Conservation (phyloP, 805 yeast genomes). For the Yarrowia sp. region DNA sequence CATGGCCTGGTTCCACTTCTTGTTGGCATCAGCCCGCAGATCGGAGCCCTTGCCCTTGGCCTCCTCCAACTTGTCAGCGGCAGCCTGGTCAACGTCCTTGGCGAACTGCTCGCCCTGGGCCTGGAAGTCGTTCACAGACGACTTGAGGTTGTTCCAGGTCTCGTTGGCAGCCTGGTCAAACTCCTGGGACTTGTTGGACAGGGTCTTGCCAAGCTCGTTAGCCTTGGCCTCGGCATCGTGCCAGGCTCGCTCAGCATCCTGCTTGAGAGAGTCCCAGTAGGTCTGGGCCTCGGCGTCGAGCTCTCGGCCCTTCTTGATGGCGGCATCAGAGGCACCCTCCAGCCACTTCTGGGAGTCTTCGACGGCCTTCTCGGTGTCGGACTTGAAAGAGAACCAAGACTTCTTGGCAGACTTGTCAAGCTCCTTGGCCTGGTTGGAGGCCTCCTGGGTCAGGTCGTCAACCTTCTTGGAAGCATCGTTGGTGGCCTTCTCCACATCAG, state of each 20-base stretch:
- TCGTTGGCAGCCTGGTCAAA: conserved; percentile 14
- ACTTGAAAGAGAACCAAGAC: conserved; percentile 17
- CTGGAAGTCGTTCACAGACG: conserved; percentile 6
- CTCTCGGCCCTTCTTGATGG: conserved; percentile 10
- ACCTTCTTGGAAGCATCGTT: conserved; percentile 3
- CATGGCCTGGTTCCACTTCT: conserved; percentile 24
- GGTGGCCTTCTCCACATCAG: conserved; percentile 8
- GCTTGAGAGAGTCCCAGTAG: conserved; percentile 18
- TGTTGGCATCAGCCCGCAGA: conserved; percentile 8
- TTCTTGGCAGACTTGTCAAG: conserved; percentile 25
- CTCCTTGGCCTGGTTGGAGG: conserved; percentile 18
- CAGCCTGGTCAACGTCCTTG: conserved; percentile 21
- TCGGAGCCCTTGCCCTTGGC: background rate
- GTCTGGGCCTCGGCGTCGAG: conserved; percentile 20
- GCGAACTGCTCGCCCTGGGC: conserved; percentile 13
- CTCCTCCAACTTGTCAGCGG: conserved; percentile 7
- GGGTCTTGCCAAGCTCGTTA: background rate
- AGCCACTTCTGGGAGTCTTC: conserved; percentile 25
- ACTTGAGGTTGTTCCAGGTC: conserved; percentile 15
- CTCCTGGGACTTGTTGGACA: conserved; percentile 17
- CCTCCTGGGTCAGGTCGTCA: background rate
- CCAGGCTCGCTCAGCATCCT: background rate
- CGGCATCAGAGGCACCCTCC: background rate
- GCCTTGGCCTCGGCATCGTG: conserved; percentile 4
- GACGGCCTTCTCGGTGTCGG: conserved; percentile 26